Evolutionary conservation across 495 filamentous ascomycete genomes (phyloP).

Genomic region (Aspergillus asperescens): DNA sequence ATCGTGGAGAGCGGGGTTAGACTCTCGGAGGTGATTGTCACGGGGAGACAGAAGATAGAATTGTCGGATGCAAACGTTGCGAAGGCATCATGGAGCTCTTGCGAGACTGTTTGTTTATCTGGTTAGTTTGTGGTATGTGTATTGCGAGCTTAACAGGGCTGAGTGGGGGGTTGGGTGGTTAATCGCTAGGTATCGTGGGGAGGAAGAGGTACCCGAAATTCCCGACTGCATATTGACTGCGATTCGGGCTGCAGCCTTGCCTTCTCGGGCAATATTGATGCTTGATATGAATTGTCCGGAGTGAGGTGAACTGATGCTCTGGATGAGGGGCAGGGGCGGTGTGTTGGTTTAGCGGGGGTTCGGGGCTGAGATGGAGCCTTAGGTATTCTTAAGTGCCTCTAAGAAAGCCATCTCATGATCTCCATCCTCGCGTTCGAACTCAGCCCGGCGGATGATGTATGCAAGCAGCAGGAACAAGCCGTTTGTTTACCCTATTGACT

Average conservation of each 20-base stretch:
- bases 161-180: neutral
- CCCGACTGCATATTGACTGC: conserved; percentile 72
- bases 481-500: neutral
- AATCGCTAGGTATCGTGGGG: neutral
- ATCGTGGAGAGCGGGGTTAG: conserved; percentile 63
- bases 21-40: conserved; percentile 69
- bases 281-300: no score
- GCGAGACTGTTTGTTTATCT: conserved; percentile 55
- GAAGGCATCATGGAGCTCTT: conserved; percentile 82
- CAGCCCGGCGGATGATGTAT: neutral
- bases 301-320: no score
- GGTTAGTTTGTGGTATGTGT: conserved; percentile 1
- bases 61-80: conserved; percentile 59
- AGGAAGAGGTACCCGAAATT: conserved; percentile 61
- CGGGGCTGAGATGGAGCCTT: conserved; percentile 1
- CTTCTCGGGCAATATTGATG: no score
- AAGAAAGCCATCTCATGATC: no score
- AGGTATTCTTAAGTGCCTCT: no score
- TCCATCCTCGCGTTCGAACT: no score
- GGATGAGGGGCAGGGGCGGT: neutral
- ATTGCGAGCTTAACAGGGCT: neutral
- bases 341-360: conserved; percentile 1
- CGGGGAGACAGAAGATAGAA: conserved; percentile 71
- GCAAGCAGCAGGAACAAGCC: neutral
- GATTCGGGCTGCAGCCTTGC: neutral